phyloP scores from a whole-genome alignment of 179 eudicot genomes.

The Silene vulgaris region DNA sequence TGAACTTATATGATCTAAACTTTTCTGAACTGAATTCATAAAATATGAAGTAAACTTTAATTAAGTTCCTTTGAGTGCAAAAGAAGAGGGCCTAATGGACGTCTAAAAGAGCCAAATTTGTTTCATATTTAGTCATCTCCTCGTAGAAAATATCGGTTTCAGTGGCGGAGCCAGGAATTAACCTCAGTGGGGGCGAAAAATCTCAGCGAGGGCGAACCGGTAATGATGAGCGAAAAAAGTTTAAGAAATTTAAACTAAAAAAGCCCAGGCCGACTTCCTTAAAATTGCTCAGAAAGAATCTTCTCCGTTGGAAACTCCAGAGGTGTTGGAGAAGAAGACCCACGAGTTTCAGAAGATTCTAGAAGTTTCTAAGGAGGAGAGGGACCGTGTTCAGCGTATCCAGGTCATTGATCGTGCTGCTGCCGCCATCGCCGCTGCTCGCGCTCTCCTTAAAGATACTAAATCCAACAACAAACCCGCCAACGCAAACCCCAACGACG shows the following conservation, averaged over 20 bases:
- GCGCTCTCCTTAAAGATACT: slow-evolving; percentile 44
- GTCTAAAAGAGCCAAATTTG: too few species aligned
- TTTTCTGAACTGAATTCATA: too few species aligned
- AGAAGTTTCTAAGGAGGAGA: slow-evolving; percentile 60
- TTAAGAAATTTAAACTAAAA: too few species aligned
- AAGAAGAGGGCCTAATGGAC: too few species aligned
- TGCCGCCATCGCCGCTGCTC: slow-evolving; percentile 83
- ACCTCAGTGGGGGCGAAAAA: too few species aligned
- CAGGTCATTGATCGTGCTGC: slow-evolving; percentile 92
- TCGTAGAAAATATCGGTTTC: too few species aligned
- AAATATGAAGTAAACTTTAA: too few species aligned
- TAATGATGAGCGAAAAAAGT: slow-evolving; percentile 43
- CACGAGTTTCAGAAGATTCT: slow-evolving; percentile 64
- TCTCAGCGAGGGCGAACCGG: too few species aligned
- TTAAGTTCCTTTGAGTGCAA: too few species aligned
- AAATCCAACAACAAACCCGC: not conserved
- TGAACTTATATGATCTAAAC: too few species aligned
- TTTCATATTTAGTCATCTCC: too few species aligned
- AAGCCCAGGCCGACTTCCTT: slow-evolving; percentile 33
- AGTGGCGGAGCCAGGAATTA: too few species aligned
- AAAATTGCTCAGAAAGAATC: slow-evolving; percentile 12
- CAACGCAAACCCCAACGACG: not conserved
- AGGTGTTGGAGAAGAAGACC: slow-evolving; percentile 54
- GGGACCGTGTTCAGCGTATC: slow-evolving; percentile 68
- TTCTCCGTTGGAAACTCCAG: slow-evolving; percentile 23